Evolutionary conservation across 2,329 filamentous ascomycete genomes (phyloP), one percentile per base, ranked within the genome.

Genomic region (Emergomyces orientalis): DNA sequence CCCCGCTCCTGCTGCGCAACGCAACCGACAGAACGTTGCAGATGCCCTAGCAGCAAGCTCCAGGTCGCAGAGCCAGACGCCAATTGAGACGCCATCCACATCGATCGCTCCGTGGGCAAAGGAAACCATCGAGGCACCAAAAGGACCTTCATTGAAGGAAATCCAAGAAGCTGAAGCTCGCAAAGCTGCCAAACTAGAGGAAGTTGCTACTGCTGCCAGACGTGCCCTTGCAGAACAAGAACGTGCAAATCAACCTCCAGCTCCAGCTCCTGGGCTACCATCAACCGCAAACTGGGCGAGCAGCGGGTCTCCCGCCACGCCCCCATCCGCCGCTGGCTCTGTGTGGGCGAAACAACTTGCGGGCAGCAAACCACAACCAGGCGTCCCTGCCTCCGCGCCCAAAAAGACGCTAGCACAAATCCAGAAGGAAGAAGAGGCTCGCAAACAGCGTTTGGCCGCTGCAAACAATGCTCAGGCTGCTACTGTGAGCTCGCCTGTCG

Each of bases 371-470:
- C 68, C 73, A 45, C 74, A 72, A 59, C 64, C 73, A 17, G 67
- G 72, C 34, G 67, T 75, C 13, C 73, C 75, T 47, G 73, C 76
- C 37, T 73, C 72, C 66, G 77, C 70, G 74, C 79, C 77, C 13
- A 94, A 95, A 81, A 97, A 97, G 83, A 96, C 91, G 0, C 81
- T 97, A 54, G 90, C 91, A 30, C 93, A 97, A 68, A 97, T 99
- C 64, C 94, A 97, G 74, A 92, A 92, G 66, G 94, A 99, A 77
- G 94, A 99, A 72, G 94, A 97, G 73, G 83, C 84, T 22, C 87
- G 90, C 67, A 99, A 99, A 82, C 87, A 88, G 70, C 90, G 88
- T 73, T 84, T 86, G 52, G 80, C 79, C 41, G 80, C 76, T 0
- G 76, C 73, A 11, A 73, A 77, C 4, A 73, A 65, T 7, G 76